Evolutionary conservation across 345 rosid species (phyloP), one percentile per base, ranked within the genome.

Genomic region (Rhizophora apiculata): DNA sequence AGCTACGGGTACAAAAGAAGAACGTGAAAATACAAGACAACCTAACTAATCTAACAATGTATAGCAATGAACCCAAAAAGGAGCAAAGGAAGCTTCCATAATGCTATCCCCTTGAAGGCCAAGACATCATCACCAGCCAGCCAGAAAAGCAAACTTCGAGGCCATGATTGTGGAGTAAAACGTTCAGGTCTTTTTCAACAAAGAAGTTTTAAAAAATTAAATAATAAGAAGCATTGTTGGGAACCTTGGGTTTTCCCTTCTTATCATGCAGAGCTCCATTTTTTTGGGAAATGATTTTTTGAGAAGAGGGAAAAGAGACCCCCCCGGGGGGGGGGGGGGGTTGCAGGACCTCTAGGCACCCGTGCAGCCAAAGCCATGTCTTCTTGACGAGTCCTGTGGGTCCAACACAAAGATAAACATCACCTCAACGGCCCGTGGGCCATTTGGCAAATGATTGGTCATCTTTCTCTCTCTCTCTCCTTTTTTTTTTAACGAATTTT

Each of bases 161-260:
- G 74, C 37, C 59, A 66, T 72, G 77, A 81, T 78, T 60, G 57
- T 62, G 75, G 76, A 64, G 66, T 21, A 54, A 73, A 74, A 66
- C 70, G 43, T 30, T 66, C 52, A 48, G 15, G 64, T 63, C 11
- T 36, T 36, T 36, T 34, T 36, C 2, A 16, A 13, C 22, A 31
- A 6, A 51, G n/a, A 16, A 46, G 13, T 21, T 36, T 36, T 8
- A 34, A 34, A 34, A 34, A 34, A 24, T 6, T 4, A 34, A 34
- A 6, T 4, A 34, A 34, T 5, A 34, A 58, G 30, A 52, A 72
- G 49, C 59, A 61, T 29, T 2, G 31, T 51, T 26, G 1, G 24
- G 63, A 51, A 70, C 71, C 8, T 62, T 65, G 72, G 79, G 75
- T 68, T 68, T 70, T 60, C 53, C 78, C 58, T 2, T 55, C 57